Evolutionary conservation across 179 eudicot species (phyloP), one percentile per base, ranked within the genome.

Genomic region (Carnegiea gigantea): DNA sequence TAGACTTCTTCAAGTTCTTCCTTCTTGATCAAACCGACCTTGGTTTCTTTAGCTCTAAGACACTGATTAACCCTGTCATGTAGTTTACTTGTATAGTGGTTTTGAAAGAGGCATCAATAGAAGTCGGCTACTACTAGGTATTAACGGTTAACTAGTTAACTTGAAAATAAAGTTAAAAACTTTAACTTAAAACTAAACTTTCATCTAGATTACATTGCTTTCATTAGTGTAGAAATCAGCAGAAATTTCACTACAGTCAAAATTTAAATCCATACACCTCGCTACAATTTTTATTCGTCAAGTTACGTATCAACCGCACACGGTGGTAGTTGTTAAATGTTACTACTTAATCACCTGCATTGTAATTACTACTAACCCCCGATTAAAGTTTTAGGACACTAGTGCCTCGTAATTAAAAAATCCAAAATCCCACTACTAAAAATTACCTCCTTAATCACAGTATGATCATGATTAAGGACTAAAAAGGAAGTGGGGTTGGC

Each of bases 401-500:
- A 73, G 33, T 73, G 15, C 18, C 57, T 24, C 15, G 33, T 46
- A 73, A 75, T 70, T n/a, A 43, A 78, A 57, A 24, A 49, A 46
- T 74, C 8, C 20, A 14, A 38, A 70, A 1, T 15, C 59, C 17
- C 2, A 6, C 26, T 24, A 12, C 36, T 48, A 33, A 30, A 23
- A 26, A 24, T 86, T 87, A 75, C 36, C 81, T 46, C 44, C 23
- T 81, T 82, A 85, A 82, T 82, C 36, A 78, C 80, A 33, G 53
- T 44, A 51, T 43, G 36, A 75, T 68, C 3, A 73, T 20, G 15
- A 77, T 23, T 44, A 64, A 67, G 53, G 64, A 75, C 72, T 85
- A 77, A 36, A 72, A 72, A 84, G 85, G 24, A 81, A 72, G 86
- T 86, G 88, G 88, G 89, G 86, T 64, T 79, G 89, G 89, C 83